A percentile compares a stretch with the other conserved stretches of the same genome.
phyloP scores from a whole-genome alignment of 768 basidiomycete species.

The Galerina marginata region DNA sequence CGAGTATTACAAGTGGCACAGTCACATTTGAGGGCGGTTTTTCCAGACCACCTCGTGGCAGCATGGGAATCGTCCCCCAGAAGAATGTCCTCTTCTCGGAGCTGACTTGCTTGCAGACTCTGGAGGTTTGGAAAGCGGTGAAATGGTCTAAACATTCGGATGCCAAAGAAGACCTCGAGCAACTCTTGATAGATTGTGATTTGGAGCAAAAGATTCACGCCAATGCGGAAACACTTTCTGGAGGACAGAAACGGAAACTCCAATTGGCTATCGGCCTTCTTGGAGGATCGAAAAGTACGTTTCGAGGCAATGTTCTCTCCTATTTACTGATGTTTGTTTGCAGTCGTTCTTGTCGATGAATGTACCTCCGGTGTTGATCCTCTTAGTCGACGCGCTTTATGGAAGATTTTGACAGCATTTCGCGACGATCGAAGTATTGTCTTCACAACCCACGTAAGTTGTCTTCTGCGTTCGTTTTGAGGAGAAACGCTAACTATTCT shows the following conservation, averaged over 20 bases:
- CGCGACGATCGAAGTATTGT: constrained; percentile 70
- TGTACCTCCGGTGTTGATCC: constrained; percentile 87
- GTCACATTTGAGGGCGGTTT: constrained; percentile 61
- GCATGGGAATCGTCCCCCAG: constrained; percentile 81
- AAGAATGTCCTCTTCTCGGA: constrained; percentile 85
- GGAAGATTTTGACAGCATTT: constrained; percentile 74
- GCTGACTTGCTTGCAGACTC: constrained; percentile 73
- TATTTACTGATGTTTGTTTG: background rate
- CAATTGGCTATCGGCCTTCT: constrained; percentile 81
- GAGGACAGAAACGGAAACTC: constrained; percentile 84
- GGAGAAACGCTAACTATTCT: background rate
- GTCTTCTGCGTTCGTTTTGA: background rate
- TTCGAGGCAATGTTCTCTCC: background rate
- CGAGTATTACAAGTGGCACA: constrained; percentile 61
- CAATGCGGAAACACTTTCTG: constrained; percentile 70
- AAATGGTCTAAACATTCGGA: constrained; percentile 58
- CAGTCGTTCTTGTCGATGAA: constrained; percentile 66
- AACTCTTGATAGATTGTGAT: constrained; percentile 77
- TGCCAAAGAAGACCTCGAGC: constrained; percentile 63
- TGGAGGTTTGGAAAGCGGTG: constrained; percentile 74
- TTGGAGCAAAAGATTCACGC: constrained; percentile 68
- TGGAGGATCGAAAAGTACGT: constrained; percentile 70
- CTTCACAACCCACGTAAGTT: constrained; percentile 77
- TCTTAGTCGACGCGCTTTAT: constrained; percentile 75
- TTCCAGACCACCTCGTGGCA: constrained; percentile 61